Base-by-base conservation (phyloP, 2,329 filamentous ascomycete genomes). In the Ophiostoma angusticollis region DNA sequence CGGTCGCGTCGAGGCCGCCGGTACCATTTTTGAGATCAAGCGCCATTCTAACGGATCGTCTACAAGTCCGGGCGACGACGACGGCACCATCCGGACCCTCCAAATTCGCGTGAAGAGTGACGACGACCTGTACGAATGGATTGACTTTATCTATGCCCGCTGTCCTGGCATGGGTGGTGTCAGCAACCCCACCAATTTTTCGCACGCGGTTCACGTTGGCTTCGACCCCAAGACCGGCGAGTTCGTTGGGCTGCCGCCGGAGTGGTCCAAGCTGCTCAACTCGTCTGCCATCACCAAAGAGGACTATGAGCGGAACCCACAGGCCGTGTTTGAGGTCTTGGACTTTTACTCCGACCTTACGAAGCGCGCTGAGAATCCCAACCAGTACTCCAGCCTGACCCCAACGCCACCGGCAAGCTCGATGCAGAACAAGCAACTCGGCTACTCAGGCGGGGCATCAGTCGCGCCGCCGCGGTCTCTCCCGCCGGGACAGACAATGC, bases 101-200 rank as follows among this genome's bases (percentile, higher is more conserved):
- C 86, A 91, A 47, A 91, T 94, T 58, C 85, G 83, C 57, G 86
- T 96, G 52, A 93, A 95, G 62, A 82, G 79, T 41, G 91, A 98
- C 54, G 89, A 94, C 54, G 91, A 98, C 50, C 77, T 98, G 39
- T 98, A 98, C 60, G 86, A 93, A 53, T 98, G 91, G 91, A 94
- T 96, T 53, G 91, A 98, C 59, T 84, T 87, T 58, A 93, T 98
- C 49, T 96, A 96, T 58, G 86, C 89, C 51, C 81, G 89, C 47
- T 96, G 89, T 58, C 91, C 91, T 14, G 89, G 85, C 46, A 94
- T 96, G 85, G 87, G 91, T 45, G 91, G 91, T 50, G 91, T 98
- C 41, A 95, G 89, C 63, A 95, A 96, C 59, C 91, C 91, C 6
- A 96, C 91, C 48, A 95, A 96, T 65, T 98, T 98, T 64, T 86